Base-by-base conservation (phyloP, 768 basidiomycete genomes). In the Tulasnella sp. region DNA sequence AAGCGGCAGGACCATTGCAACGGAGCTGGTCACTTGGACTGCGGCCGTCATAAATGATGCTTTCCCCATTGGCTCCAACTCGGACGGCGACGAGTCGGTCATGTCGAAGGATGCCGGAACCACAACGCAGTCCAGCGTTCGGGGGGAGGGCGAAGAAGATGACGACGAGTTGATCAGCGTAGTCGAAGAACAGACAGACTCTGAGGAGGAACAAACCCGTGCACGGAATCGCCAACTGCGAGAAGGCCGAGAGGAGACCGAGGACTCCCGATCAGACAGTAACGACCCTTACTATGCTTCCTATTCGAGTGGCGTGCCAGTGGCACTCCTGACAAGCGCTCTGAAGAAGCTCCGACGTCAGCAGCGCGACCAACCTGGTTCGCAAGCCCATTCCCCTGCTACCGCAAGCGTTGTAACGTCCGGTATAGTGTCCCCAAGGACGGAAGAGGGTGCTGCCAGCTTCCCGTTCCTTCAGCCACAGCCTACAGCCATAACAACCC, bases 131-230 rank as follows among this genome's bases (percentile, higher is more conserved):
- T 59, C 52, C 4, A 59, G 52, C 22, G 52, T 59, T 12, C 52
- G 52, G 26, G 64, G 37, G 12, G 71, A 65, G 19, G 40, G 44
- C 34, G 73, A 72, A 22, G 71, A 74, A 22, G 73, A 73, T 40
- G 73, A 72, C 7, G 74, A 74, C 52, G 74, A 74, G 64, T 26
- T 74, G n/a, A 69, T 74, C 14, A 41, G 44, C 35, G 74, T 74
- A 7, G 42, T 62, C 29, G 74, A 74, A 40, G 74, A 74, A 19
- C 47, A 74, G 26, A 67, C 73, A 9, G 73, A 73, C 34, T 59
- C 52, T 1, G 73, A 72, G 41, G 73, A 59, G 63, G 74, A 68
- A 16, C 32, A 22, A 70, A 37, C 41, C 14, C 41, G 39, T 12
- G 67, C 41, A 11, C 42, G 47, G 26, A 39, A 52, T 29, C 35